A percentile compares a stretch with the other conserved stretches of the same genome.
These are phyloP conservation scores for Solanum gandarillasii DNA, from an alignment of 257 asterid species.

Conservation along the genomic window DNA sequence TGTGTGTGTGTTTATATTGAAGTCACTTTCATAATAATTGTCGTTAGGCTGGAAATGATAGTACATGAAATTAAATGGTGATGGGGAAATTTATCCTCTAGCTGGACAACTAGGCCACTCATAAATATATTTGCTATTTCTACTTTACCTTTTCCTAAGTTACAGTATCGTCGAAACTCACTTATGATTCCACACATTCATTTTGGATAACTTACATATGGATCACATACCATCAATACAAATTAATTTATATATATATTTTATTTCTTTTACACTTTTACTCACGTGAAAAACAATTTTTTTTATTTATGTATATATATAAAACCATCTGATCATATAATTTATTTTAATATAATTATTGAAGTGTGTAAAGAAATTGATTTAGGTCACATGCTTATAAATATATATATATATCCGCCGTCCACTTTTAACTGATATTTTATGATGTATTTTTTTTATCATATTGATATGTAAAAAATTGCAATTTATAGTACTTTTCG, in stretches of 20 bases:
- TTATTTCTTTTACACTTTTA: background rate
- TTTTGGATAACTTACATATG: background rate
- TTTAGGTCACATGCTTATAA: background rate
- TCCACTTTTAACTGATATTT: background rate
- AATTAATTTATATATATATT: background rate
- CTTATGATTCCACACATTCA: background rate
- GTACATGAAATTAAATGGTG: conserved; percentile 4
- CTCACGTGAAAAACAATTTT: background rate
- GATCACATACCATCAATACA: background rate
- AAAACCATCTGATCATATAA: no score
- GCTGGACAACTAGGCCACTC: background rate
- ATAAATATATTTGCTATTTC: background rate
- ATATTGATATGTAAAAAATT: no score
- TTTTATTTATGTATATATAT: no score
- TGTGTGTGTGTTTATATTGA: background rate
- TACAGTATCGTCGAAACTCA: background rate
- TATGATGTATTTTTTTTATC: no score
- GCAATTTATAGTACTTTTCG: no score
- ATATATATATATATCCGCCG: no score
- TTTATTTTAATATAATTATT: no score
- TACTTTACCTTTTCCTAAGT: background rate
- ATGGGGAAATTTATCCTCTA: conserved; percentile 8
- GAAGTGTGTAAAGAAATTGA: background rate
- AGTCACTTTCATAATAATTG: background rate
- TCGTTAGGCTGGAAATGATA: background rate